Evolutionary conservation across 1,139 yeast genomes (phyloP), one percentile per base, ranked within the genome.

Genomic region (Meyerozyma carpophila): DNA sequence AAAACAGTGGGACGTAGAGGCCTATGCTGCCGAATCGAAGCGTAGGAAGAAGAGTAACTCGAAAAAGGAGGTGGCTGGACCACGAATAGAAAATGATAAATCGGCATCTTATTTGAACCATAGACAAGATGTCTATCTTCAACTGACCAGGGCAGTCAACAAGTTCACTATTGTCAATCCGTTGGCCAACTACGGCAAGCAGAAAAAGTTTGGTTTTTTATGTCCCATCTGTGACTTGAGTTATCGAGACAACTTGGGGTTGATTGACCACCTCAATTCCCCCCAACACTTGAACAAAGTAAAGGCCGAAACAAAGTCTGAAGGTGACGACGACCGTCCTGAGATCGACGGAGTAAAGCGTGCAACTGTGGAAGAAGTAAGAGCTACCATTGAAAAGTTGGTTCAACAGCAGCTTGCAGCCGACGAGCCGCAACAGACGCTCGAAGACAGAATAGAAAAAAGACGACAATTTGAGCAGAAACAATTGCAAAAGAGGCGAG

Each of bases 161-260:
- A 58, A 57, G 8, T 68, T 63, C 48, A 71, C 70, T 24, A 50
- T 73, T 10, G 62, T 73, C 31, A 57, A 58, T 38, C 66, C 69
- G 1, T 50, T 54, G 24, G 43, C 50, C 50, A 41, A 58, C 0
- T 52, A 45, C 29, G 68, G 68, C 8, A 57, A 53, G 34, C 73
- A 80, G 41, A 89, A 89, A 39, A 75, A 81, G 51, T 85, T 85
- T 51, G 96, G 96, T 2, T 90, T 90, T 61, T 77, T 80, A 54
- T 91, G 98, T 62, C 87, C 85, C 14, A 66, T 80, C 2, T 91
- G 98, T 60, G 79, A 84, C 52, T 62, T 86, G 50, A 84, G 95
- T 2, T 90, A 79, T 63, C 79, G 88, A 56, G 97, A 91, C 61
- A 84, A 85, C 44, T 66, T 89, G 54, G 84, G 89, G 47, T 82